phyloP scores from a whole-genome alignment of 768 basidiomycete species.

The Phanerodontia chrysosporium region DNA sequence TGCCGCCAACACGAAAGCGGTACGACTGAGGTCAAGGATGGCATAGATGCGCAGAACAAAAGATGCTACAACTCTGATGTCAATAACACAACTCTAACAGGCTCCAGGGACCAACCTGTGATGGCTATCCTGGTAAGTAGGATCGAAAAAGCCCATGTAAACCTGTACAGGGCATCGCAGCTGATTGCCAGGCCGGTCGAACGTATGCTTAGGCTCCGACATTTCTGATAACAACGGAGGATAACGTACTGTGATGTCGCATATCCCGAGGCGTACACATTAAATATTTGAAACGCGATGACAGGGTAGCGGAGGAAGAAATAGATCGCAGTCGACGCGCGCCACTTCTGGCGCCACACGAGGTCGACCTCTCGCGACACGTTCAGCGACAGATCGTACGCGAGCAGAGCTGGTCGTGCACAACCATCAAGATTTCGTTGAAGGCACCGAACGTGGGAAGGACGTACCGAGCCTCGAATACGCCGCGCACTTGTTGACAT shows the following conservation, averaged over 20 bases:
- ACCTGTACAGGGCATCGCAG: constrained; percentile 12
- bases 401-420: constrained; percentile 5
- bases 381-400: constrained; percentile 9
- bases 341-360: constrained; percentile 7
- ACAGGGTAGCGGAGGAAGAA: constrained; percentile 12
- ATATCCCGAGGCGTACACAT: not conserved
- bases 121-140: constrained; percentile 4
- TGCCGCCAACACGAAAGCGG: not conserved
- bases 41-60: constrained; percentile 12
- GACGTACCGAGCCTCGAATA: constrained; percentile 2
- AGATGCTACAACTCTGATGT: not conserved
- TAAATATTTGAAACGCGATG: constrained; percentile 10
- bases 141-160: constrained; percentile 10
- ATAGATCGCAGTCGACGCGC: constrained; percentile 10
- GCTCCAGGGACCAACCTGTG: not conserved
- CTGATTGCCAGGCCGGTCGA: not conserved
- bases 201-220: not conserved
- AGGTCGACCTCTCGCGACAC: constrained; percentile 4
- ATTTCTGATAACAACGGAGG: not conserved
- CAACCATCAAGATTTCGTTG: not conserved
- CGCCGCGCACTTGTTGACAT: constrained; percentile 5
- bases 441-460: not conserved
- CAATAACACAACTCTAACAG: not conserved
- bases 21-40: not conserved
- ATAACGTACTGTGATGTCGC: not conserved